Evolutionary conservation across 129 eudicot genomes (phyloP).

Genomic region (Oenanthe sinensis): DNA sequence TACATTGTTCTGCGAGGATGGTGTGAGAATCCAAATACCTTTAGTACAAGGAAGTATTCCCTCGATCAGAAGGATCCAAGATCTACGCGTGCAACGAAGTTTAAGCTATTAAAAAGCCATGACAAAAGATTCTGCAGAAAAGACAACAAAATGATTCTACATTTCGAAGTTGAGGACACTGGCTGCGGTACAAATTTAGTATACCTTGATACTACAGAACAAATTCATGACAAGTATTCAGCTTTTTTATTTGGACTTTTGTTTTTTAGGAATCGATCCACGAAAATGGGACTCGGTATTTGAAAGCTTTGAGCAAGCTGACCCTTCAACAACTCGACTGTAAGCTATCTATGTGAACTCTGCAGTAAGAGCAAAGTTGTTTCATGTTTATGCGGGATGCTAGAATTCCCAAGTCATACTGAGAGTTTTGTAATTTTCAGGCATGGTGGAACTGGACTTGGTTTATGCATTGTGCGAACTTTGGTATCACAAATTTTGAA

Average conservation of each 20-base stretch:
- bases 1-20: slow-evolving; percentile 78
- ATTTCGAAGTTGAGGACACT: slow-evolving; percentile 91
- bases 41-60: slow-evolving; percentile 3
- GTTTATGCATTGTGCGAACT: slow-evolving; percentile 91
- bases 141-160: slow-evolving; percentile 60
- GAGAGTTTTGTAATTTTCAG: slow-evolving; percentile 32
- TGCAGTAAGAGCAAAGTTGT: not conserved
- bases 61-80: slow-evolving; percentile 25
- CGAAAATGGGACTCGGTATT: slow-evolving; percentile 96
- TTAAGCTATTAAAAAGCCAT: slow-evolving; percentile 30
- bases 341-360: slow-evolving; percentile 25
- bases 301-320: slow-evolving; percentile 99
- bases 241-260: not conserved
- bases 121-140: slow-evolving; percentile 38
- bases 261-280: slow-evolving; percentile 72
- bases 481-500: slow-evolving; percentile 35
- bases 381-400: not conserved
- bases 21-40: slow-evolving; percentile 40
- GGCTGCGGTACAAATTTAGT: slow-evolving; percentile 67
- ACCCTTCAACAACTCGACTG: slow-evolving; percentile 93
- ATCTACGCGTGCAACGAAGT: slow-evolving; percentile 29
- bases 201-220: not conserved
- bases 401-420: not conserved
- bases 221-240: slow-evolving; percentile 4
- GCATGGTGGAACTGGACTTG: slow-evolving; percentile 99